Percentiles rank a stretch among this genome's conserved stretches.
Evolutionary conservation across 2,329 filamentous ascomycete species (phyloP).

Genomic region (Aciculosporium take): DNA sequence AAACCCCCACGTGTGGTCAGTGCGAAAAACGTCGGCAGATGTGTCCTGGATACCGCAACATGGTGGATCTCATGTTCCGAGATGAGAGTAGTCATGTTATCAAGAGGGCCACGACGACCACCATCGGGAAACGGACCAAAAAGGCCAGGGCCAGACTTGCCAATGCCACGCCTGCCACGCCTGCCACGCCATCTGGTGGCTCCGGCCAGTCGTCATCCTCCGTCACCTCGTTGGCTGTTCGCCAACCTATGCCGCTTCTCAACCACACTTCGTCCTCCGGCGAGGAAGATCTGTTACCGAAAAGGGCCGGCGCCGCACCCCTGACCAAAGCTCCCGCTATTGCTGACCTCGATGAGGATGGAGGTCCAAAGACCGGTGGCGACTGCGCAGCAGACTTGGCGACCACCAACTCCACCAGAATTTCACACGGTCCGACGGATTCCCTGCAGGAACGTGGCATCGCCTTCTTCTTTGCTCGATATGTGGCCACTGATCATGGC

Average conservation of each 20-base stretch:
- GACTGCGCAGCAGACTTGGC: background rate
- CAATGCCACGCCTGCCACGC: background rate
- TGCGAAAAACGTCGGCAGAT: constrained; percentile 35
- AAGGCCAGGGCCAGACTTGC: constrained; percentile 10
- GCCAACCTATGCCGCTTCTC: constrained; percentile 3
- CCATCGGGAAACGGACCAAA: constrained; percentile 9
- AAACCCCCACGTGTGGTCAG: constrained; percentile 36
- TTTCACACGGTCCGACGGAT: constrained; percentile 8
- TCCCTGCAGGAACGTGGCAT: constrained; percentile 29
- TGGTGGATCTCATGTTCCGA: constrained; percentile 43
- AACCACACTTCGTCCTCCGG: constrained; percentile 2
- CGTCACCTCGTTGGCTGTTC: too few relatives aligned
- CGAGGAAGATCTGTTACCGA: too few relatives aligned
- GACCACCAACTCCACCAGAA: background rate
- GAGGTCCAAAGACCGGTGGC: background rate
- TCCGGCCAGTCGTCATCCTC: too few relatives aligned
- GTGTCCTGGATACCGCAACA: constrained; percentile 42
- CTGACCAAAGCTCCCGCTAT: too few relatives aligned
- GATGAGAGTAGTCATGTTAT: constrained; percentile 43
- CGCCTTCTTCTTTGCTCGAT: constrained; percentile 37
- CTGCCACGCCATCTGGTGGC: too few relatives aligned
- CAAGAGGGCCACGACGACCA: constrained; percentile 30
- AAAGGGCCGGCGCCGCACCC: too few relatives aligned
- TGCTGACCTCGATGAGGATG: too few relatives aligned
- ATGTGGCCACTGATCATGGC: constrained; percentile 31